Conservation (phyloP, 805 yeast species). For the Ascoidea tarda region DNA sequence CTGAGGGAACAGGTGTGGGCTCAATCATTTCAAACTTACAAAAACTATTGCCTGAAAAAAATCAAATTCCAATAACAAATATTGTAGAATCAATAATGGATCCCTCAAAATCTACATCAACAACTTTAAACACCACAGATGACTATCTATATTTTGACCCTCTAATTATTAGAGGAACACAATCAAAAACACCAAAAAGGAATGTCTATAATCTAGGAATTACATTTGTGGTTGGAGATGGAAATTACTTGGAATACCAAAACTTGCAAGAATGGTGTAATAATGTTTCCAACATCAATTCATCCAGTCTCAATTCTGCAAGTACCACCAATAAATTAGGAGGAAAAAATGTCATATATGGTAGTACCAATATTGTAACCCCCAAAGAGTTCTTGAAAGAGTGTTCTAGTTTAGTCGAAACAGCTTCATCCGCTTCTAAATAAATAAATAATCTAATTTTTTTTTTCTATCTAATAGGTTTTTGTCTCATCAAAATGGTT, state of each 20-base stretch:
- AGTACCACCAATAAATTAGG: slow-evolving; percentile 23
- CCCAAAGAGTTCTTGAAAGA: slow-evolving; percentile 61
- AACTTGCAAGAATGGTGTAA: slow-evolving; percentile 82
- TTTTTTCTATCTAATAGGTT: no score
- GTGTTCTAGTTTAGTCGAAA: slow-evolving; percentile 35
- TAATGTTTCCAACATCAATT: slow-evolving; percentile 12
- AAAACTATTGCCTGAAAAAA: slow-evolving; percentile 76
- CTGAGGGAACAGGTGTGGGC: slow-evolving; percentile 86
- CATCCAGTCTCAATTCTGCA: slow-evolving; percentile 11
- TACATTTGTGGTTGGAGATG: slow-evolving; percentile 95
- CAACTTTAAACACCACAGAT: slow-evolving; percentile 63
- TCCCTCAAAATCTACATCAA: slow-evolving; percentile 50
- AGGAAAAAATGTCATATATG: slow-evolving; percentile 58
- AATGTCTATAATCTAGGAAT: slow-evolving; percentile 67
- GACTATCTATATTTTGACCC: slow-evolving; percentile 90
- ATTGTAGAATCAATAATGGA: slow-evolving; percentile 88
- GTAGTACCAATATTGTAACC: slow-evolving; percentile 66
- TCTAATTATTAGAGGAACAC: slow-evolving; percentile 71
- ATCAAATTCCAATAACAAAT: slow-evolving; percentile 78
- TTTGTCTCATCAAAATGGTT: no score
- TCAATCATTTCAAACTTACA: slow-evolving; percentile 80
- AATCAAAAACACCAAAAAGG: slow-evolving; percentile 78
- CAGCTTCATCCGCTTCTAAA: background rate
- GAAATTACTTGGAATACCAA: slow-evolving; percentile 87
- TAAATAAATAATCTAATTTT: no score